Percentiles rank a stretch among this genome's conserved stretches.
phyloP scores from a whole-genome alignment of 208 protist species.

The Angomonas deanei region DNA sequence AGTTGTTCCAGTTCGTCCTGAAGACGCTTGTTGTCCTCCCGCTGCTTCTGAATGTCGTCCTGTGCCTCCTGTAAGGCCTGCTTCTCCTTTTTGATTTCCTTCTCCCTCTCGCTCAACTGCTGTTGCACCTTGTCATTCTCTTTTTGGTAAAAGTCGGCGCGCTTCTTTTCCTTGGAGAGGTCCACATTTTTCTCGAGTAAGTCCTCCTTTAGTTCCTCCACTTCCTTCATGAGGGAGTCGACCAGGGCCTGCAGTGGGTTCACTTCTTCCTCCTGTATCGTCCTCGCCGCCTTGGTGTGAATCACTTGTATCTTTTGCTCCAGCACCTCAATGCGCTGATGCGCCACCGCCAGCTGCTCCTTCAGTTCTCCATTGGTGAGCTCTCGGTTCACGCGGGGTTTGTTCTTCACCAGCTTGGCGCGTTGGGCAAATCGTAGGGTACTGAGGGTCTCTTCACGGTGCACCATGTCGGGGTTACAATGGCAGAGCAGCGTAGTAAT shows the following conservation, averaged over 20 bases:
- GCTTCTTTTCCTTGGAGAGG: slow-evolving; percentile 22
- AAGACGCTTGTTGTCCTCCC: slow-evolving; percentile 11
- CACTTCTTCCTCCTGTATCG: slow-evolving; percentile 11
- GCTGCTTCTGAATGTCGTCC: neutral
- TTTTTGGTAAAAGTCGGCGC: slow-evolving; percentile 18
- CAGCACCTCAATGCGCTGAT: slow-evolving; percentile 34
- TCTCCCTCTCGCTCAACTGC: slow-evolving; percentile 8
- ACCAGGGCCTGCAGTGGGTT: slow-evolving; percentile 22
- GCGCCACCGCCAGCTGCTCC: slow-evolving; percentile 24
- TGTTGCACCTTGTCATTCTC: slow-evolving; percentile 14
- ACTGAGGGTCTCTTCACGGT: slow-evolving; percentile 44
- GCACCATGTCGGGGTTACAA: slow-evolving; percentile 16
- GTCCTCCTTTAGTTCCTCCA: slow-evolving; percentile 28
- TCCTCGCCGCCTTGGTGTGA: slow-evolving; percentile 1
- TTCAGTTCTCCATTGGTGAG: slow-evolving; percentile 34
- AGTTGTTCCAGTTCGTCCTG: slow-evolving; percentile 12
- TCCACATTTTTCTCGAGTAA: slow-evolving; percentile 25
- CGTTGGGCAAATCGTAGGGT: slow-evolving; percentile 64
- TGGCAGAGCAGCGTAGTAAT: slow-evolving; percentile 58
- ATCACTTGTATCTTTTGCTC: slow-evolving; percentile 34
- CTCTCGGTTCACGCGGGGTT: slow-evolving; percentile 38
- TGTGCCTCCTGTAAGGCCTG: slow-evolving; percentile 9
- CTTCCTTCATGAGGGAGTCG: slow-evolving; percentile 28
- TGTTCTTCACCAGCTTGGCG: slow-evolving; percentile 52
- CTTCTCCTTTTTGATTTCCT: neutral